These are phyloP conservation scores for Bretschneidera sinensis DNA, from an alignment of 345 rosid species.

Conservation along the genomic window DNA sequence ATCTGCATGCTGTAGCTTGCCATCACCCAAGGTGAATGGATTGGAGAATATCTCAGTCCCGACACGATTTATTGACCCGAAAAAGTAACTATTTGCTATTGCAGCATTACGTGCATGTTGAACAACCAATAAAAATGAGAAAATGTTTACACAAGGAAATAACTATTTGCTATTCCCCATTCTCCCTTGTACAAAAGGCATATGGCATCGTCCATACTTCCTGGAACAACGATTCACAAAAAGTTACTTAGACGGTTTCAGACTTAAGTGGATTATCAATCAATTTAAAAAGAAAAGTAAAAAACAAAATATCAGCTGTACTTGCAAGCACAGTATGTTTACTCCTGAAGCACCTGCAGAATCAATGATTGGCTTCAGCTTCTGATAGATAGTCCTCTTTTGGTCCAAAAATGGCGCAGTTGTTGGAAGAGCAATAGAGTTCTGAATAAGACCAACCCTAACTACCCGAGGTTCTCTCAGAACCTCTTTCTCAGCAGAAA, in stretches of 20 bases:
- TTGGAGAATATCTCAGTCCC: conserved; percentile 93
- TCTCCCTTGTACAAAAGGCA: conserved; percentile 95
- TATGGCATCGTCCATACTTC: conserved; percentile 99
- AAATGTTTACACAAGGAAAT: background rate
- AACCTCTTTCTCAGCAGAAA: conserved; percentile 56
- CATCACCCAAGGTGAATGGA: conserved; percentile 91
- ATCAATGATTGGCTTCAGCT: conserved; percentile 69
- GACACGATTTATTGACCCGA: conserved; percentile 93
- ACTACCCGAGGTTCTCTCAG: conserved; percentile 71
- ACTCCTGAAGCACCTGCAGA: conserved; percentile 89
- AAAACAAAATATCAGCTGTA: conserved; percentile 23
- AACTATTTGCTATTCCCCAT: conserved; percentile 75
- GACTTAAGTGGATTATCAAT: background rate
- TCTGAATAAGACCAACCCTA: conserved; percentile 90
- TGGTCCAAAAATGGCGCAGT: conserved; percentile 67
- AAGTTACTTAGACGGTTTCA: background rate
- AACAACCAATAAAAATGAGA: background rate
- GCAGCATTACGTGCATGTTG: conserved; percentile 91
- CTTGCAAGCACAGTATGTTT: conserved; percentile 88
- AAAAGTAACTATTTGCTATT: conserved; percentile 88
- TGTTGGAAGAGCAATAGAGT: conserved; percentile 78
- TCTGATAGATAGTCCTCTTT: conserved; percentile 55
- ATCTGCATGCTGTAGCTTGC: conserved; percentile 73
- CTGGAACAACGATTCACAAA: conserved; percentile 24
- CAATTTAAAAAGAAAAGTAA: conserved; percentile 4